A percentile compares a stretch with the other conserved stretches of the same genome.
phyloP scores from a whole-genome alignment of 176 grass and related monocot genomes.

The Musa schizocarpa region DNA sequence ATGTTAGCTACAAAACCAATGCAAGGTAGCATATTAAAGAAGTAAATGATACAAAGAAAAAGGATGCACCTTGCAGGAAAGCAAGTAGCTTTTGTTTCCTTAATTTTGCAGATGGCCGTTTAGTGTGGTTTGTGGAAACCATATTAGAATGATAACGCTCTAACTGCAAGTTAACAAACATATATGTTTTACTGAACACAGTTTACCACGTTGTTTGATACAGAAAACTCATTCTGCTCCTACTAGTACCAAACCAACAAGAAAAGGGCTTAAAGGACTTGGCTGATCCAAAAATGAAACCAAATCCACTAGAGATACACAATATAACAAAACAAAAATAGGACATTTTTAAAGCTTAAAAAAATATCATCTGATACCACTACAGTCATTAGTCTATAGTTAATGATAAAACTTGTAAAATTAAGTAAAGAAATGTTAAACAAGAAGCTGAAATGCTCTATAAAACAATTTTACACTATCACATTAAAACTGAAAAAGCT shows the following conservation, averaged over 20 bases:
- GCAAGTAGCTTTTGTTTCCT: constrained; percentile 79
- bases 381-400: not conserved
- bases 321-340: not conserved
- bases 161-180: constrained; percentile 47
- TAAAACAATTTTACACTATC: not conserved
- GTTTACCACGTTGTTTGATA: not conserved
- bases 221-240: not conserved
- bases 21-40: not conserved
- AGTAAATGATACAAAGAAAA: constrained; percentile 10
- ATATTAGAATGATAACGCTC: constrained; percentile 56
- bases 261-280: not conserved
- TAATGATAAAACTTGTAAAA: not conserved
- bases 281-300: not conserved
- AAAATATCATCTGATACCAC: not conserved
- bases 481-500: not conserved
- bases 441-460: not conserved
- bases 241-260: not conserved
- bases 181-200: constrained; percentile 7
- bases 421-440: not conserved
- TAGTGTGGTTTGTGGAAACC: constrained; percentile 39
- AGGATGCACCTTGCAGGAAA: constrained; percentile 59
- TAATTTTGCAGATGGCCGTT: constrained; percentile 73
- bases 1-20: constrained; percentile 6
- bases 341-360: not conserved
- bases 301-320: not conserved